phyloP scores from a whole-genome alignment of 768 basidiomycete genomes.

The Gloeopeniophorella convolvens region DNA sequence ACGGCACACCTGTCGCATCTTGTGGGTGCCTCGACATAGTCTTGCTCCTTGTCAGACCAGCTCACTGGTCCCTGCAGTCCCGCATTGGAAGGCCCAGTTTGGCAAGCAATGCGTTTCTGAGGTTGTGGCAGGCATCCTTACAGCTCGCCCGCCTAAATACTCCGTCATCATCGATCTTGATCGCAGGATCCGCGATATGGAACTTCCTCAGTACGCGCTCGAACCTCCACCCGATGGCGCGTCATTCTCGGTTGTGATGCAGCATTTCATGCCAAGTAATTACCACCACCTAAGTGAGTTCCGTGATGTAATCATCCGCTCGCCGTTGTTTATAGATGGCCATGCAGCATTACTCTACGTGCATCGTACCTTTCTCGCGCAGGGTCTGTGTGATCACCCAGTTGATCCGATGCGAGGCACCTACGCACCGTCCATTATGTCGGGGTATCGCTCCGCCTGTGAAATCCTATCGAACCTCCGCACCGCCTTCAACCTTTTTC shows the following conservation, averaged over 20 bases:
- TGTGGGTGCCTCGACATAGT: slow-evolving; percentile 38
- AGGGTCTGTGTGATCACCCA: slow-evolving; percentile 59
- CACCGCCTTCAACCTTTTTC: slow-evolving; percentile 3
- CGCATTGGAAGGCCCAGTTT: slow-evolving; percentile 65
- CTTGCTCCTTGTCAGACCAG: background rate
- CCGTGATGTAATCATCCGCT: slow-evolving; percentile 1
- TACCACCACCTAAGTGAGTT: slow-evolving; percentile 64
- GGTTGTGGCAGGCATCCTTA: slow-evolving; percentile 64
- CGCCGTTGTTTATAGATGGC: background rate
- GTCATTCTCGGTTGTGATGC: slow-evolving; percentile 59
- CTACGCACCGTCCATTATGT: slow-evolving; percentile 16
- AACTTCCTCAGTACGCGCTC: slow-evolving; percentile 55
- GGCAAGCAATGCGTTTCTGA: slow-evolving; percentile 59
- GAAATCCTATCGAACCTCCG: slow-evolving; percentile 10
- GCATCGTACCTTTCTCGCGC: slow-evolving; percentile 72
- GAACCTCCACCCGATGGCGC: slow-evolving; percentile 41
- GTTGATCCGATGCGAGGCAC: slow-evolving; percentile 45
- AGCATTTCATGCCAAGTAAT: slow-evolving; percentile 67
- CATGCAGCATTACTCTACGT: slow-evolving; percentile 59
- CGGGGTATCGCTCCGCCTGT: slow-evolving; percentile 17
- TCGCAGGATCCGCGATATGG: slow-evolving; percentile 53
- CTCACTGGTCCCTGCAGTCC: slow-evolving; percentile 36
- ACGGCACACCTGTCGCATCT: slow-evolving; percentile 50
- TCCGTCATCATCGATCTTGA: slow-evolving; percentile 58
- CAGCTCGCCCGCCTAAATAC: slow-evolving; percentile 56